Percentiles rank a stretch among this genome's conserved stretches.
Evolutionary conservation across 225 moss, liverwort and hornwort genomes (phyloP).

Genomic region (Lunularia cruciata): DNA sequence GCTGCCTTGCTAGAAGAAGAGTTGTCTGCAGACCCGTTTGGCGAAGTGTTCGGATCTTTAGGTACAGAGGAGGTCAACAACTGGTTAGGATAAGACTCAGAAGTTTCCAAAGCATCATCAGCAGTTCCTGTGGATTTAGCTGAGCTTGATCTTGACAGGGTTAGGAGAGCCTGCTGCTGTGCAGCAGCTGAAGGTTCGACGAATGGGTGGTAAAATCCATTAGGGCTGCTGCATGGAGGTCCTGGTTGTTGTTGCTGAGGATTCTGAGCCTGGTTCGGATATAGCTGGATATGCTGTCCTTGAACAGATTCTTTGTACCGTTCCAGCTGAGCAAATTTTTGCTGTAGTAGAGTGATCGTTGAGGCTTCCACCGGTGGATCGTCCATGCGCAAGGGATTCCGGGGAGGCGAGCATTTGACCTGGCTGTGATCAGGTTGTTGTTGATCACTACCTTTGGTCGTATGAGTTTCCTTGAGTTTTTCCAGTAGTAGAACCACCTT

Average conservation of each 20-base stretch:
- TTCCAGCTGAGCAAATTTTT: slow-evolving; percentile 67
- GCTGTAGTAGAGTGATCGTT: slow-evolving; percentile 53
- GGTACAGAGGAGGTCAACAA: not conserved
- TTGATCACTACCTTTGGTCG: slow-evolving; percentile 28
- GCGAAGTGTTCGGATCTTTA: not conserved
- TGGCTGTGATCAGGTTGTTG: slow-evolving; percentile 27
- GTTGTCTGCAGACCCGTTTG: slow-evolving; percentile 1
- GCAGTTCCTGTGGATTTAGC: slow-evolving; percentile 1
- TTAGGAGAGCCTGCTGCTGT: slow-evolving; percentile 11
- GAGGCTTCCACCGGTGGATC: slow-evolving; percentile 50
- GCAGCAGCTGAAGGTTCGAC: slow-evolving; percentile 18
- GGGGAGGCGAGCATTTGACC: slow-evolving; percentile 14
- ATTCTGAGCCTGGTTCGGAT: slow-evolving; percentile 26
- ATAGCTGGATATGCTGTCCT: slow-evolving; percentile 53
- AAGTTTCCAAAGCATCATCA: slow-evolving; percentile 4
- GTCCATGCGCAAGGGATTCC: slow-evolving; percentile 16
- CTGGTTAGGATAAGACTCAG: not conserved
- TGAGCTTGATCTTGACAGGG: slow-evolving; percentile 2
- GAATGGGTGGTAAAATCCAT: slow-evolving; percentile 20
- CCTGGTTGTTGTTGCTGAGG: slow-evolving; percentile 14
- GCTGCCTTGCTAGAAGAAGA: slow-evolving; percentile 11
- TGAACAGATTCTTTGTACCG: slow-evolving; percentile 57
- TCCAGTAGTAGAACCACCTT: slow-evolving; percentile 50
- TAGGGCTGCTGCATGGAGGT: slow-evolving; percentile 13
- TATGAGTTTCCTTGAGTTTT: slow-evolving; percentile 51